Evolutionary conservation across 768 basidiomycete species (phyloP).

Genomic region (Lactarius quietus): DNA sequence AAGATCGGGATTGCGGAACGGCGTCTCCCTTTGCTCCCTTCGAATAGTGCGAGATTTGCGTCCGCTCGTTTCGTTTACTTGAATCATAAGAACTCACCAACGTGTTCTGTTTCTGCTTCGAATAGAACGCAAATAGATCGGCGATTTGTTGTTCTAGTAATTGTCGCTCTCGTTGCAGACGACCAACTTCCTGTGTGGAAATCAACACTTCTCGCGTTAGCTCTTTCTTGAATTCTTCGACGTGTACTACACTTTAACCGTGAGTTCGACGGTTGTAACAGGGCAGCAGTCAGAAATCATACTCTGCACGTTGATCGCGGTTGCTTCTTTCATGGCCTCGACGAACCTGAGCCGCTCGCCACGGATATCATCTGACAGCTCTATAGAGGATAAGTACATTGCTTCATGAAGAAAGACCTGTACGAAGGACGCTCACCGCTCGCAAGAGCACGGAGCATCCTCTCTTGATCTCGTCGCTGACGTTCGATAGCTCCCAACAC

Average conservation of each 20-base stretch:
- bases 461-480: slow-evolving; percentile 71
- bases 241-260: slow-evolving; percentile 52
- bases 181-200: slow-evolving; percentile 71
- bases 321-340: slow-evolving; percentile 94
- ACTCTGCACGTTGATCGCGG: slow-evolving; percentile 83
- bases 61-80: not conserved
- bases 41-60: not conserved
- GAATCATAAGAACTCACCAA: slow-evolving; percentile 8
- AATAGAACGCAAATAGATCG: slow-evolving; percentile 68
- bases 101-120: slow-evolving; percentile 53
- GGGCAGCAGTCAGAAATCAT: slow-evolving; percentile 18
- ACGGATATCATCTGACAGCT: slow-evolving; percentile 78
- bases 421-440: slow-evolving; percentile 44
- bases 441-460: slow-evolving; percentile 60
- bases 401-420: not conserved
- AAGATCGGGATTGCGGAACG: slow-evolving; percentile 4
- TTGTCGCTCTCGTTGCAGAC: slow-evolving; percentile 62
- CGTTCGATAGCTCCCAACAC: slow-evolving; percentile 60
- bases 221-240: slow-evolving; percentile 84
- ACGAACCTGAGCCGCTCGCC: slow-evolving; percentile 84
- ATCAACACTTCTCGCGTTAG: slow-evolving; percentile 68
- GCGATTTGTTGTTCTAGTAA: slow-evolving; percentile 65
- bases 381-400: slow-evolving; percentile 37
- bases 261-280: slow-evolving; percentile 10
- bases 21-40: slow-evolving; percentile 11